Conservation (phyloP, 1,284 basidiomycete species). For the Ceratobasidium sp. region DNA sequence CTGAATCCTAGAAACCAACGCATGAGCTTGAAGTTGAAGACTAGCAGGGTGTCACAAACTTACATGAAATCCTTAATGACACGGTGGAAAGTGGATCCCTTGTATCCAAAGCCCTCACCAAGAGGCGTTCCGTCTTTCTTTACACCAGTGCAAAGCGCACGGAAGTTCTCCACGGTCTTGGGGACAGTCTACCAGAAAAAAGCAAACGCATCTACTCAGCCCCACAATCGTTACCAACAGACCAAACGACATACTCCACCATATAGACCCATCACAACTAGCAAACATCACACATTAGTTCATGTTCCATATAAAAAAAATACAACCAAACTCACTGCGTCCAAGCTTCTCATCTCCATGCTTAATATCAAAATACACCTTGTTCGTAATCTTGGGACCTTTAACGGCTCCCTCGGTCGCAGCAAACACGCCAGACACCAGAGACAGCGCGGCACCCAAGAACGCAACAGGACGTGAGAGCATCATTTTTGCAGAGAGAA, state of each 20-base stretch:
- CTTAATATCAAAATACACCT: constrained; percentile 94
- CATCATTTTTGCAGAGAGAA: constrained; percentile 23
- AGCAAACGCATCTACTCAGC: constrained; percentile 50
- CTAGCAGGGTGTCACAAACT: constrained; percentile 50
- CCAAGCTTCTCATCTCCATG: constrained; percentile 89
- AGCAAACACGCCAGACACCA: constrained; percentile 29
- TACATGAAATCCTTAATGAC: constrained; percentile 80
- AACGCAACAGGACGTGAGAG: constrained; percentile 43
- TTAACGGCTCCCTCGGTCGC: constrained; percentile 61
- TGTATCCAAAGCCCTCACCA: constrained; percentile 77
- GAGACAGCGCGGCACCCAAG: constrained; percentile 19
- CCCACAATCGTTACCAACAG: neutral
- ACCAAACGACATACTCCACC: constrained; percentile 68
- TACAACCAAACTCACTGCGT: constrained; percentile 71
- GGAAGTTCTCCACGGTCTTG: constrained; percentile 80
- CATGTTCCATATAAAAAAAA: constrained; percentile 39
- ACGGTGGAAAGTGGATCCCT: constrained; percentile 78
- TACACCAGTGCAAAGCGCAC: constrained; percentile 77
- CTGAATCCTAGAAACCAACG: constrained; percentile 65
- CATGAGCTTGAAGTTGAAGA: neutral
- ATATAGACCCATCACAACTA: constrained; percentile 88
- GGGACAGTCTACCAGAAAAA: constrained; percentile 77
- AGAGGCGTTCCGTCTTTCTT: constrained; percentile 83
- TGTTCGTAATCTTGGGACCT: constrained; percentile 88
- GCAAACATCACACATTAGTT: constrained; percentile 23